Base-by-base conservation (phyloP, 306 rosid genomes). In the Cicer chorassanicum region DNA sequence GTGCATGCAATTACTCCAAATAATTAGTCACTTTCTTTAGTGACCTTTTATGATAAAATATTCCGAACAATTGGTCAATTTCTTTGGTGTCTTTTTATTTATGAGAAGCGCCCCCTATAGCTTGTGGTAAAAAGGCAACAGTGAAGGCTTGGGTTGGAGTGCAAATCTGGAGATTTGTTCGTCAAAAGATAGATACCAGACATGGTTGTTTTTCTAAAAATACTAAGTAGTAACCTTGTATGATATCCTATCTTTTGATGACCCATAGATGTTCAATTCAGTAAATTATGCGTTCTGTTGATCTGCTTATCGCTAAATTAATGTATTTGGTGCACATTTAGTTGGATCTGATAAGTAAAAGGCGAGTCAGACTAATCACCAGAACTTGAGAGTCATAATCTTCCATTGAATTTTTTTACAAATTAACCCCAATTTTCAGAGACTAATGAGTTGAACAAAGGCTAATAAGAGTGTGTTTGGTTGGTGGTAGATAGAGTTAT, bases 1-100 rank as follows among this genome's bases (percentile, higher is more conserved):
- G 64, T 82, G 77, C 73, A 21, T 36, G 44, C 51, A 53, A 68
- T 15, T 15, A 61, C 44, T 67, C 45, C n/a, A 42, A 68, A 19
- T 68, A 67, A 36, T 15, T 39, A 42, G 16, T 29, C 6, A 15
- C 8, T 53, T 53, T 8, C 68, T 34, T 12, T 14, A 9, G 12
- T 34, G 40, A 16, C n/a, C 0, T 12, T 59, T 56, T 72, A 24
- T 24, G 69, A 44, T 53, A 16, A 16, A 53, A 53, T 53, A 53
- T 53, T 15, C 18, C 12, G 2, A 53, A 54, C 12, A 54, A 8
- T 16, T 54, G 4, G 60, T 54, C 60, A 8, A 15, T 18, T 54
- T 54, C 68, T 38, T 9, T 4, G 4, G 6, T 36, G 40, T 15
- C 40, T 2, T 19, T 49, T 72, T 73, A 24, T 49, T 72, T 73